These are phyloP conservation scores for Panaeolus cyanescens DNA, from an alignment of 768 basidiomycete species.

Conservation along the genomic window DNA sequence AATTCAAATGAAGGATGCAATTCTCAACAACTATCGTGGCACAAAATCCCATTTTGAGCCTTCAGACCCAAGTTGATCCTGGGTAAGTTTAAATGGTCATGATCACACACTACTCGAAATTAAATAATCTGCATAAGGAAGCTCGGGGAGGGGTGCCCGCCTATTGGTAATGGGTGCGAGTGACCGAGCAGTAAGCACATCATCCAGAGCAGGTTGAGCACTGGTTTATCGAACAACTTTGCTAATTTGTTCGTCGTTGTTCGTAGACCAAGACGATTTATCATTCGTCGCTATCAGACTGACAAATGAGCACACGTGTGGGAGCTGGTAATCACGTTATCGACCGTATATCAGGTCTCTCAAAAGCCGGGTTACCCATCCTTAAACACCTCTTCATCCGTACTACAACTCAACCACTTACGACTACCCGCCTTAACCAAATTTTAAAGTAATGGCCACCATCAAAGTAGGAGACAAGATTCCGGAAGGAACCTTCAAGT, in stretches of 20 bases:
- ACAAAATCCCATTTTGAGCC: neutral
- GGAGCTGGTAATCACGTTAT: slow-evolving; percentile 9
- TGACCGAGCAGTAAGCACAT: neutral
- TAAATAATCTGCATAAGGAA: neutral
- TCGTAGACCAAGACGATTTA: neutral
- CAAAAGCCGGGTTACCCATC: neutral
- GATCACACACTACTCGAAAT: neutral
- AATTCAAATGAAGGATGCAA: neutral
- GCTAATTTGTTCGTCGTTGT: neutral
- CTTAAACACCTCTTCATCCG: neutral
- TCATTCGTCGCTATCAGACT: slow-evolving; percentile 5
- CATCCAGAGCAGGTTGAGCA: neutral
- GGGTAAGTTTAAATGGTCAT: neutral
- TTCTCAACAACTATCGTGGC: neutral
- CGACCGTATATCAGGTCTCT: slow-evolving; percentile 10
- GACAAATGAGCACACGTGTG: slow-evolving; percentile 9
- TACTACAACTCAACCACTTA: neutral
- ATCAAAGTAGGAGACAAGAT: slow-evolving; percentile 40
- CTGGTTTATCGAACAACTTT: neutral
- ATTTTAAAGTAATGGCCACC: slow-evolving; percentile 22
- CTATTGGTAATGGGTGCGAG: neutral
- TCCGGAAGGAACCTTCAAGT: slow-evolving; percentile 41
- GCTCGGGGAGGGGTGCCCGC: neutral
- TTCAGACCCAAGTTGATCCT: neutral
- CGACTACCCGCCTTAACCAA: neutral